Base-by-base conservation (phyloP, 78 protist species). In the Dictyostelium brefeldianum region DNA sequence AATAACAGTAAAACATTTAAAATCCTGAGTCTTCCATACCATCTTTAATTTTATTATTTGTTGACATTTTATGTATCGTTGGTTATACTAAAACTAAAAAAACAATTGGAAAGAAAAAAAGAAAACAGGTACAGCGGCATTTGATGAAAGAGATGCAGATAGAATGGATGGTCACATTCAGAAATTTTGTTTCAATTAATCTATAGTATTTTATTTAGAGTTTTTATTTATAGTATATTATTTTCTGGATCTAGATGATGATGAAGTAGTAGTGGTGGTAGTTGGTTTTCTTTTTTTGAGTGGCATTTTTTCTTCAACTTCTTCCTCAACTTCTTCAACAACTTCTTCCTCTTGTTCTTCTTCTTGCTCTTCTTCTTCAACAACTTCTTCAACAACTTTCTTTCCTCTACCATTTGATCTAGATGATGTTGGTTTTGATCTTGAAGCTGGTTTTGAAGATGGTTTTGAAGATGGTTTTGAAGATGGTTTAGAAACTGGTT, bases 341-440 rank as follows among this genome's bases (percentile, higher is more conserved):
- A 15, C 67, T 54, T 78, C 59, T 57, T 90, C 67, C 56, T 57
- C 89, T 65, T 41, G 27, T 4, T 67, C 67, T 62, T 48, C 81
- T 71, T 46, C 25, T 80, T 25, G n/a, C 36, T 59, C 73, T 77
- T 77, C 80, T 79, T 80, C 53, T 50, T 69, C 70, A 48, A 29
- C 71, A 36, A 70, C 48, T 75, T 90, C 56, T 31, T 50, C 83
- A 43, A 36, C 62, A 25, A 77, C 67, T 69, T 81, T 18, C 7
- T 64, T 47, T 41, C 31, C 83, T 71, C 75, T 67, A 67, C 75
- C 75, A 31, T 57, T 83, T 4, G 70, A 14, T 10, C 36, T 31
- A 8, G 74, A 14, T 29, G 74, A 15, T 5, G 80, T 56, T 10
- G 83, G 0, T 18, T 59, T 57, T 77, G 67, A 27, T 50, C 50